phyloP scores from a whole-genome alignment of 2,329 filamentous ascomycete genomes.

The Aspergillus carbonarius region DNA sequence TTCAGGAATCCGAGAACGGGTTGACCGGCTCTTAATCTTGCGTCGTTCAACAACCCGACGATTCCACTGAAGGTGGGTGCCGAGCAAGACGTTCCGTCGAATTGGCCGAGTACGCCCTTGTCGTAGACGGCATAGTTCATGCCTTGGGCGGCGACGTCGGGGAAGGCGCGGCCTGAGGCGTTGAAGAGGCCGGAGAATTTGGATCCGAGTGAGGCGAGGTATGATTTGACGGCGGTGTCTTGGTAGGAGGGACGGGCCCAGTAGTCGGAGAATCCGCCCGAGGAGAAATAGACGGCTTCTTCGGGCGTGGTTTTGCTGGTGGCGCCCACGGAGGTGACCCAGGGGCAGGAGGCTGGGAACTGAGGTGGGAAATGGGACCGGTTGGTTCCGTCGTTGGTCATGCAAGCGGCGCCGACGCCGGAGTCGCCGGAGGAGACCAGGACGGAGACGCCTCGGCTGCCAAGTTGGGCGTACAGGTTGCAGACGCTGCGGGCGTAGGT shows the following conservation, averaged over 20 bases:
- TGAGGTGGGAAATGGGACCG: constrained; percentile 43
- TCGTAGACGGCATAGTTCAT: constrained; percentile 33
- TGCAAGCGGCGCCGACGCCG: constrained; percentile 42
- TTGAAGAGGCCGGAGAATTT: constrained; percentile 34
- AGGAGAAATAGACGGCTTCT: constrained; percentile 41
- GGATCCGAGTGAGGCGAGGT: constrained; percentile 30
- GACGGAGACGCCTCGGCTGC: constrained; percentile 50
- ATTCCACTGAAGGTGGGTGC: constrained; percentile 60
- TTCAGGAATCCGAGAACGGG: constrained; percentile 59
- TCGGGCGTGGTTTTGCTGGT: constrained; percentile 41
- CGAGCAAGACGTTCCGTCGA: constrained; percentile 50
- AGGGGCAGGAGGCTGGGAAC: constrained; percentile 42
- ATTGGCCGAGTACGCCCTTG: constrained; percentile 25
- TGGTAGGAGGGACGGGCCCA: constrained; percentile 39
- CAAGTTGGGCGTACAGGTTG: constrained; percentile 50
- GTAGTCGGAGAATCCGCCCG: constrained; percentile 42
- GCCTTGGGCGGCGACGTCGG: constrained; percentile 43
- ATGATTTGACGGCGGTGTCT: constrained; percentile 35
- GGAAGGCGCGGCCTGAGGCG: constrained; percentile 38
- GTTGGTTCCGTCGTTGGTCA: constrained; percentile 36
- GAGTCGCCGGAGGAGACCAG: constrained; percentile 52
- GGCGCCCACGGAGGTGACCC: constrained; percentile 44
- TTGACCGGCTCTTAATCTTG: constrained; percentile 52
- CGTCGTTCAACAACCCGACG: constrained; percentile 63
- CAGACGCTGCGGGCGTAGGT: constrained; percentile 42